Conservation (phyloP, 805 yeast genomes). For the Diddensiella caesifluorescens region DNA sequence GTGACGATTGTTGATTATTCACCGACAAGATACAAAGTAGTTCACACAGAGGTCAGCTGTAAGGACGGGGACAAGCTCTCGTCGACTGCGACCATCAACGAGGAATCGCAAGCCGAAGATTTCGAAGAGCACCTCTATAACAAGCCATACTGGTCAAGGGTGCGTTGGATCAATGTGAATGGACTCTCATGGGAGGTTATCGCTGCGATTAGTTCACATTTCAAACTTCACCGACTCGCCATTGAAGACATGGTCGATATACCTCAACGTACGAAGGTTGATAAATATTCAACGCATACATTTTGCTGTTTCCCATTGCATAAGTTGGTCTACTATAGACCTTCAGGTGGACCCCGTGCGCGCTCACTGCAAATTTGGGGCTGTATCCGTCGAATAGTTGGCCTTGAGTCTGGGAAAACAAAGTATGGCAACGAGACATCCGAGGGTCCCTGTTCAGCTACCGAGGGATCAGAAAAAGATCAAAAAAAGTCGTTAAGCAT, state of each 20-base stretch:
- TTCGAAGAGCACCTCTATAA: slow-evolving; percentile 31
- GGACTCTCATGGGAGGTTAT: slow-evolving; percentile 61
- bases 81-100: too few species aligned
- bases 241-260: slow-evolving; percentile 60
- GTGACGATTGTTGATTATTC: slow-evolving; percentile 51
- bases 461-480: slow-evolving; percentile 2
- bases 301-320: slow-evolving; percentile 52
- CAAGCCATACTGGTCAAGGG: slow-evolving; percentile 45
- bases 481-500: slow-evolving; percentile 13
- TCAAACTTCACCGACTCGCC: slow-evolving; percentile 48
- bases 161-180: slow-evolving; percentile 54
- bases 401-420: too few species aligned
- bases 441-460: slow-evolving; percentile 2
- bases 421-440: slow-evolving; percentile 3
- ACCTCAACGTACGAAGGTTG: slow-evolving; percentile 56
- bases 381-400: not conserved
- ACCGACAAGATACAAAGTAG: slow-evolving; percentile 39
- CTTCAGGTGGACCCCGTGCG: slow-evolving; percentile 5
- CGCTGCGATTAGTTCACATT: slow-evolving; percentile 40
- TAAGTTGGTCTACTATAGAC: slow-evolving; percentile 31
- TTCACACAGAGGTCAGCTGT: slow-evolving; percentile 41
- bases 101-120: slow-evolving; percentile 22
- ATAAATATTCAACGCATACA: slow-evolving; percentile 46
- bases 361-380: not conserved
- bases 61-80: too few species aligned